A percentile compares a stretch with the other conserved stretches of the same genome.
Conservation (phyloP, 108 stramenopile genomes). For the Hondaea fermentalgiana region DNA sequence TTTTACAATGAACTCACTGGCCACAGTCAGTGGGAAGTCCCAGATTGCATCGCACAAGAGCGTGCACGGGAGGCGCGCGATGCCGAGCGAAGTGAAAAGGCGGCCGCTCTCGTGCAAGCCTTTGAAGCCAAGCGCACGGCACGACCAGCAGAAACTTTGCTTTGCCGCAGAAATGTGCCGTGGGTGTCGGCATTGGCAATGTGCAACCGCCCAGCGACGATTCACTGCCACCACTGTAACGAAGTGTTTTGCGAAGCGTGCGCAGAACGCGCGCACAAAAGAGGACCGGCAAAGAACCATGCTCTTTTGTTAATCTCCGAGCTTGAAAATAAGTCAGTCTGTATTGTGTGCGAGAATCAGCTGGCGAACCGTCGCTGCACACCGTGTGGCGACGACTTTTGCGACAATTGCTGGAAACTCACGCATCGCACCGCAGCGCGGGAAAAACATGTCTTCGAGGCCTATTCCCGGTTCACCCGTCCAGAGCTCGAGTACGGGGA, state of each 20-base stretch:
- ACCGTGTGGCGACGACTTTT: background rate
- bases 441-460: background rate
- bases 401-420: background rate
- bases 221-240: background rate
- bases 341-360: background rate
- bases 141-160: background rate
- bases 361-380: background rate
- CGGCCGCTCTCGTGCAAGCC: background rate
- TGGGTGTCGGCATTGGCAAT: background rate
- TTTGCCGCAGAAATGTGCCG: background rate
- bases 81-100: background rate
- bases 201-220: background rate
- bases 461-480: background rate
- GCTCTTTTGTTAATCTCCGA: background rate
- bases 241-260: background rate
- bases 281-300: background rate
- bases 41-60: background rate
- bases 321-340: background rate
- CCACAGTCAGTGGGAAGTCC: background rate
- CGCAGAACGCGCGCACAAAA: background rate
- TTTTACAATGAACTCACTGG: background rate
- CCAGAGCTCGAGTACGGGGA: conserved; percentile 3
- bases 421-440: background rate
- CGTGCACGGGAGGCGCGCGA: background rate
- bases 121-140: background rate